Percentiles rank a stretch among this genome's conserved stretches.
phyloP scores from a whole-genome alignment of 768 basidiomycete species.

The Nidula microcarpa region DNA sequence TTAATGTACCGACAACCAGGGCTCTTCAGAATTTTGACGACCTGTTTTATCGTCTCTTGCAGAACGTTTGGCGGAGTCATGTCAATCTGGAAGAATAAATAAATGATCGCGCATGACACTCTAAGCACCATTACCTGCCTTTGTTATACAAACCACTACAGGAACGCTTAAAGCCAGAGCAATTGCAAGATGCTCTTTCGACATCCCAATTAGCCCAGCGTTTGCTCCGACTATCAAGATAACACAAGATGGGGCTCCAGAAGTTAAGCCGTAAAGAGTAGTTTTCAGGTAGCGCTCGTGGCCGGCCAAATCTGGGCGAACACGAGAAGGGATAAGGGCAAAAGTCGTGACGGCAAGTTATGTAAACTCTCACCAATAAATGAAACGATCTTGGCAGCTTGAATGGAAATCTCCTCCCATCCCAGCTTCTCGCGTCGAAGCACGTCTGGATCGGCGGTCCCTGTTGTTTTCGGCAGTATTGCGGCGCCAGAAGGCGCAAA shows the following conservation, averaged over 20 bases:
- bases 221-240: slow-evolving; percentile 95
- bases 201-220: slow-evolving; percentile 89
- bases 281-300: slow-evolving; percentile 94
- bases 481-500: slow-evolving; percentile 76
- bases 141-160: slow-evolving; percentile 91
- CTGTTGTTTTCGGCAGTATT: slow-evolving; percentile 66
- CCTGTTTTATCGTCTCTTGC: slow-evolving; percentile 89
- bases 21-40: slow-evolving; percentile 86
- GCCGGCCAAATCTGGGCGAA: slow-evolving; percentile 77
- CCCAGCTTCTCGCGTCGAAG: slow-evolving; percentile 82
- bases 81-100: slow-evolving; percentile 59
- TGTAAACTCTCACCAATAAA: slow-evolving; percentile 67
- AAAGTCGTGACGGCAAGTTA: too few species aligned
- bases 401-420: slow-evolving; percentile 93
- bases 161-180: slow-evolving; percentile 92
- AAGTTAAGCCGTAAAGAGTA: slow-evolving; percentile 92
- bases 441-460: slow-evolving; percentile 56
- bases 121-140: slow-evolving; percentile 41
- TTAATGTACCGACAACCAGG: slow-evolving; percentile 81
- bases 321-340: not conserved
- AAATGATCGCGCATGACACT: not conserved
- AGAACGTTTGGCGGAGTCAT: slow-evolving; percentile 95
- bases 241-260: slow-evolving; percentile 88
- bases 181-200: slow-evolving; percentile 95
- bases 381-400: slow-evolving; percentile 88